Evolutionary conservation across 352 stramenopile genomes (phyloP).

Genomic region (Paralagenidium karlingii): DNA sequence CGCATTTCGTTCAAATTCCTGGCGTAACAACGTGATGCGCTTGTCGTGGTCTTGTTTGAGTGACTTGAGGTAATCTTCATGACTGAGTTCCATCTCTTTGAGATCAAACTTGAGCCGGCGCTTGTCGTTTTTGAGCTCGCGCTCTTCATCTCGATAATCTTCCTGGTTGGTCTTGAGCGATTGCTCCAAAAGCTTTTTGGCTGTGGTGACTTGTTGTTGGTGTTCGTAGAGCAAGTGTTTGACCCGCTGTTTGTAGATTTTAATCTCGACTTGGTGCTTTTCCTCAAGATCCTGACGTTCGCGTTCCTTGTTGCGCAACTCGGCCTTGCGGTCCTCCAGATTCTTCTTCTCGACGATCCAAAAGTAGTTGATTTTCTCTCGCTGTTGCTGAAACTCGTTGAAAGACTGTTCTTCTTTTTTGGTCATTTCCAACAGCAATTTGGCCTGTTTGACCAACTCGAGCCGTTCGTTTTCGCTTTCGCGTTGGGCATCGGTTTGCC

Average conservation of each 20-base stretch:
- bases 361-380: slow-evolving; percentile 95
- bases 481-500: slow-evolving; percentile 39
- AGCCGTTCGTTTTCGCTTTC: slow-evolving; percentile 58
- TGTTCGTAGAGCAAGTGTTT: slow-evolving; percentile 94
- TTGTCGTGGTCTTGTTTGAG: slow-evolving; percentile 89
- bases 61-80: slow-evolving; percentile 88
- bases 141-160: slow-evolving; percentile 78
- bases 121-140: slow-evolving; percentile 84
- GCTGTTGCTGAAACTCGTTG: slow-evolving; percentile 93
- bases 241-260: slow-evolving; percentile 93
- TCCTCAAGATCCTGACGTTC: slow-evolving; percentile 92
- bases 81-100: slow-evolving; percentile 86
- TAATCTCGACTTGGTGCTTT: slow-evolving; percentile 93
- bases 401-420: slow-evolving; percentile 88
- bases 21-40: slow-evolving; percentile 81
- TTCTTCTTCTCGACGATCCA: slow-evolving; percentile 97
- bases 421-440: slow-evolving; percentile 59
- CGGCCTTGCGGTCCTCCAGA: slow-evolving; percentile 86
- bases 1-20: slow-evolving; percentile 86
- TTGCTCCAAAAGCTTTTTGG: slow-evolving; percentile 80
- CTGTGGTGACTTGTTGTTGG: slow-evolving; percentile 85
- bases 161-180: slow-evolving; percentile 85
- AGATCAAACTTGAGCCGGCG: slow-evolving; percentile 79
- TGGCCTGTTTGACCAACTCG: slow-evolving; percentile 65
- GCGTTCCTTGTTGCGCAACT: slow-evolving; percentile 90